Evolutionary conservation across 371 early-diverging fungal species (phyloP).

Genomic region (Cokeromyces recurvatus): DNA sequence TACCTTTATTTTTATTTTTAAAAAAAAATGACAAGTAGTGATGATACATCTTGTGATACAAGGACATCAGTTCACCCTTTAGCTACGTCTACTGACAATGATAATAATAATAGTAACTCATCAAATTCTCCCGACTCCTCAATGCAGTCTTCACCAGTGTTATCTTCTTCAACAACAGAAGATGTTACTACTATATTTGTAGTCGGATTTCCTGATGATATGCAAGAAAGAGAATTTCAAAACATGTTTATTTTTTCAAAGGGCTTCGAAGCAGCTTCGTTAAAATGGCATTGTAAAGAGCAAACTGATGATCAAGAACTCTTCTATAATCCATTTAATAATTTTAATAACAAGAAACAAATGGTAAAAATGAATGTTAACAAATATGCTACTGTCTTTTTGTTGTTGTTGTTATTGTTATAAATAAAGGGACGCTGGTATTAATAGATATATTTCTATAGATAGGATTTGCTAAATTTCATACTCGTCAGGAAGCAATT

Average conservation of each 20-base stretch:
- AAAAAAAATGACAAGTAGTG: neutral
- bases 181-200: conserved; percentile 94
- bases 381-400: no score
- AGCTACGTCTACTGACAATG: conserved; percentile 14
- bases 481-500: conserved; percentile 33
- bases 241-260: conserved; percentile 95
- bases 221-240: conserved; percentile 95
- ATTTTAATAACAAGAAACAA: conserved; percentile 65
- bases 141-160: neutral
- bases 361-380: conserved; percentile 62
- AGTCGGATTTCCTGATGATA: conserved; percentile 96
- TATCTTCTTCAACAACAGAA: conserved; percentile 26
- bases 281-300: conserved; percentile 77
- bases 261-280: conserved; percentile 93
- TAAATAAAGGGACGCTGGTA: no score
- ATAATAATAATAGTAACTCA: conserved; percentile 11
- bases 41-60: neutral
- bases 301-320: conserved; percentile 33
- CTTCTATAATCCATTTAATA: neutral
- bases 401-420: no score
- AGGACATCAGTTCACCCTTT: conserved; percentile 1
- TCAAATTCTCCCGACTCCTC: neutral
- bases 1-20: no score
- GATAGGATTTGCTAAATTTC: conserved; percentile 45
- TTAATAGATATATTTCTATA: no score